Base-by-base conservation (phyloP, 1,284 basidiomycete species). In the Pyrrhoderma noxium region DNA sequence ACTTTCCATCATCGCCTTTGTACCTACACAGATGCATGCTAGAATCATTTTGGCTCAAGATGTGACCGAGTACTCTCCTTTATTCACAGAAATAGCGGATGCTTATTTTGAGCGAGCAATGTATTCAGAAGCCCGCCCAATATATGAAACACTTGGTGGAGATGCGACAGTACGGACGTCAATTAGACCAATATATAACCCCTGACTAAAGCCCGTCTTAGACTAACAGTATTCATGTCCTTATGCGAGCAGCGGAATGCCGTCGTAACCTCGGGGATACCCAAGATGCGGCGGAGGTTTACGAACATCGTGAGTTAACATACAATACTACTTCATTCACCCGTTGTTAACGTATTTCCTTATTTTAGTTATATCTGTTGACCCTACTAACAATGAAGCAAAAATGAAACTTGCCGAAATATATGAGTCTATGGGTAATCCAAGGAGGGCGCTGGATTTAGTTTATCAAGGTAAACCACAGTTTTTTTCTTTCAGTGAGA, bases 371-470 rank as follows among this genome's bases (percentile, higher is more conserved):
- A 74, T 87, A 16, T 70, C 77, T 2, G 80, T 78, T 1, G 84
- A 92, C 61, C 82, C 87, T 0, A 74, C 76, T 2, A 79, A 91
- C 58, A 80, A 83, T 57, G 87, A 93, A 23, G 84, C 84, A 5
- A 90, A 90, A 64, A 84, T 93, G 77, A 85, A 88, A 57, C 75
- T 97, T 0, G 94, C 94, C 0, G 89, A 90, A 55, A 81, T 94
- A 16, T 90, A 91, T 56, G 95, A 98, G 64, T 79, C 84, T 16
- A 67, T 87, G 57, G 83, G 86, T 39, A 80, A 93, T 58, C 83
- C 87, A 2, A 73, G 84, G 14, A 86, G 86, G 62, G 94, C 94
- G 0, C 73, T 96, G 0, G 83, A 89, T 19, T 69, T 95, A 1
- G 89, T 97, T 2, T 85, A 89, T 51, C 83, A 94, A 75, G 89